These are phyloP conservation scores for Sphagnum contortum DNA, from an alignment of 225 moss, liverwort and hornwort genomes.

Conservation along the genomic window DNA sequence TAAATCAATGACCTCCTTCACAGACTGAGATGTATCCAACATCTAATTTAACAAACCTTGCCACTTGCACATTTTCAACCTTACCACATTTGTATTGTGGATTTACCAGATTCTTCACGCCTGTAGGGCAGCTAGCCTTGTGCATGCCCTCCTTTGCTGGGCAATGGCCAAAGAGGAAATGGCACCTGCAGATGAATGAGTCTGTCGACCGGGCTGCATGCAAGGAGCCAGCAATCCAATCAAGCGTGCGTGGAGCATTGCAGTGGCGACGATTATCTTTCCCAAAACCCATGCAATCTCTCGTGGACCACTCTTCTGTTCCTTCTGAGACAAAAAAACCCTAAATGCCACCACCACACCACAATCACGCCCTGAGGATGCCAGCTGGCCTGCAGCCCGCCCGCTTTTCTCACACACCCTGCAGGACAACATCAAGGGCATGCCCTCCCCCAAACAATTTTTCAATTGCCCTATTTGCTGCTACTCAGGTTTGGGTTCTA, in stretches of 20 bases:
- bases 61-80: too few species aligned
- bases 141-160: slow-evolving; percentile 69
- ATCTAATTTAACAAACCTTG: too few species aligned
- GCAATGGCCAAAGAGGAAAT: slow-evolving; percentile 54
- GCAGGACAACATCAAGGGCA: slow-evolving; percentile 74
- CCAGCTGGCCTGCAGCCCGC: slow-evolving; percentile 89
- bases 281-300: slow-evolving; percentile 38
- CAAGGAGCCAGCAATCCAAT: slow-evolving; percentile 90
- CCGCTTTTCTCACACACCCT: slow-evolving; percentile 82
- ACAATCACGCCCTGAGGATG: slow-evolving; percentile 95
- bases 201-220: slow-evolving; percentile 82
- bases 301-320: slow-evolving; percentile 9
- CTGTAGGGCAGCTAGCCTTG: slow-evolving; percentile 20
- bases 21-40: too few species aligned
- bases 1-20: too few species aligned
- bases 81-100: too few species aligned
- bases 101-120: slow-evolving; percentile 5
- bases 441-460: slow-evolving; percentile 46
- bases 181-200: slow-evolving; percentile 51
- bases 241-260: slow-evolving; percentile 68
- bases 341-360: slow-evolving; percentile 90
- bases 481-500: slow-evolving; percentile 23
- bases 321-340: slow-evolving; percentile 47
- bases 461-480: slow-evolving; percentile 17
- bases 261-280: slow-evolving; percentile 89